phyloP scores from a whole-genome alignment of 768 basidiomycete genomes.

The Dacryopinax primogenitus region DNA sequence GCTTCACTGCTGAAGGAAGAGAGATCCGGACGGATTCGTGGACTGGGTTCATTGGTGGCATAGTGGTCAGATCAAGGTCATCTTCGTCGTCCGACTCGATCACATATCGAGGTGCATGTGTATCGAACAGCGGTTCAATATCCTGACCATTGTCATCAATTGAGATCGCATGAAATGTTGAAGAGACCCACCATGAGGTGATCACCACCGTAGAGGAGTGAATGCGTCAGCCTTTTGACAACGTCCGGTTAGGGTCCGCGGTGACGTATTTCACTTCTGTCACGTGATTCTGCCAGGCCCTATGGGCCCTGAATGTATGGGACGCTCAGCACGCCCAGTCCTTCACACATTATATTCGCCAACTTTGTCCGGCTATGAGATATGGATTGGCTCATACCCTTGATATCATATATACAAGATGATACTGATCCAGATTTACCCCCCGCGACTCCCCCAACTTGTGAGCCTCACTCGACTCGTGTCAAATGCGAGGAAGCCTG shows the following conservation, averaged over 20 bases:
- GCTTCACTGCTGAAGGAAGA: neutral
- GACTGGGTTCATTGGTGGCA: neutral
- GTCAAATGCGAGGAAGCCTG: neutral
- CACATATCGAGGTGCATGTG: conserved; percentile 10
- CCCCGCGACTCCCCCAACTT: neutral
- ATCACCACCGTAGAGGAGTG: neutral
- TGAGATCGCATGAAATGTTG: neutral
- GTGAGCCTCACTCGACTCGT: neutral
- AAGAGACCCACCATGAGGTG: neutral
- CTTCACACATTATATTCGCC: too few relatives aligned
- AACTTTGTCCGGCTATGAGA: neutral
- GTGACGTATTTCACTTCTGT: neutral
- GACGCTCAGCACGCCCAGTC: neutral
- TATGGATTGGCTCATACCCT: neutral
- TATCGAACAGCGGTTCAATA: conserved; percentile 3
- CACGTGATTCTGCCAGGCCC: neutral
- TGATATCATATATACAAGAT: neutral
- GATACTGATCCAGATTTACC: neutral
- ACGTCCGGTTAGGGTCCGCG: neutral
- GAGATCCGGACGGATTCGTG: neutral
- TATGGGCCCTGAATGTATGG: too few relatives aligned
- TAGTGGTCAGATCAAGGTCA: neutral
- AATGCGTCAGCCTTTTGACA: neutral
- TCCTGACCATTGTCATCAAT: conserved; percentile 3
- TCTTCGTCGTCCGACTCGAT: conserved; percentile 12